These are phyloP conservation scores for Seminavis robusta DNA, from an alignment of 108 stramenopile species.

Conservation along the genomic window DNA sequence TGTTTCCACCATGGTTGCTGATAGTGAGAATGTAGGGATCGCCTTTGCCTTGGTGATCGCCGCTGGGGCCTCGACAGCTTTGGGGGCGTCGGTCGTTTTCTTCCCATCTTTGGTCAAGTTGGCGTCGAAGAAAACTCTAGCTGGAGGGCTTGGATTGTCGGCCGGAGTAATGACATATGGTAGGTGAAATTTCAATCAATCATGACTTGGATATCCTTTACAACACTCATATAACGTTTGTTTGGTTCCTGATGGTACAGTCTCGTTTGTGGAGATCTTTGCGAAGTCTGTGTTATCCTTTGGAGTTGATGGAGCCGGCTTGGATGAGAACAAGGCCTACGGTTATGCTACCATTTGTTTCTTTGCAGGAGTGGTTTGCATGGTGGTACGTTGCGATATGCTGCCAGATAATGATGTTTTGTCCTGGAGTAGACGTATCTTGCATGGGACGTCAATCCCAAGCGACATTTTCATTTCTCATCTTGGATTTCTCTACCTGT, in stretches of 20 bases:
- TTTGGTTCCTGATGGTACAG: too few species aligned
- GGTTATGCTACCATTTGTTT: conserved; percentile 49
- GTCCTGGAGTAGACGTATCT: not conserved
- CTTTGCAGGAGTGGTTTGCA: conserved; percentile 49
- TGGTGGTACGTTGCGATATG: conserved; percentile 34
- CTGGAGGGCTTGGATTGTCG: conserved; percentile 63
- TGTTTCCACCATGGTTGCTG: not conserved
- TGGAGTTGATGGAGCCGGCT: conserved; percentile 11
- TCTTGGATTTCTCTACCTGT: too few species aligned
- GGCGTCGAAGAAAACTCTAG: conserved; percentile 46
- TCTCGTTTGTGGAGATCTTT: conserved; percentile 82
- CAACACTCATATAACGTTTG: too few species aligned
- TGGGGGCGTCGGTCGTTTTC: conserved; percentile 76
- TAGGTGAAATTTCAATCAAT: too few species aligned
- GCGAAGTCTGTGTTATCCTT: conserved; percentile 39
- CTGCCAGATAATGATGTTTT: not conserved
- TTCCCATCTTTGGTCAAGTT: conserved; percentile 58
- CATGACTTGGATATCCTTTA: too few species aligned
- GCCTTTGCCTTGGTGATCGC: conserved; percentile 40
- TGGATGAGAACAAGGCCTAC: conserved; percentile 32
- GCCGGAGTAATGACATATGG: conserved; percentile 90
- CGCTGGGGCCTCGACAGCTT: conserved; percentile 33
- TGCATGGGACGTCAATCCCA: too few species aligned
- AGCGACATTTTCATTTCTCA: too few species aligned
- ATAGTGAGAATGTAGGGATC: conserved; percentile 19